phyloP scores from a whole-genome alignment of 139 green algal genomes.

The Astrephomene gubernaculifera region DNA sequence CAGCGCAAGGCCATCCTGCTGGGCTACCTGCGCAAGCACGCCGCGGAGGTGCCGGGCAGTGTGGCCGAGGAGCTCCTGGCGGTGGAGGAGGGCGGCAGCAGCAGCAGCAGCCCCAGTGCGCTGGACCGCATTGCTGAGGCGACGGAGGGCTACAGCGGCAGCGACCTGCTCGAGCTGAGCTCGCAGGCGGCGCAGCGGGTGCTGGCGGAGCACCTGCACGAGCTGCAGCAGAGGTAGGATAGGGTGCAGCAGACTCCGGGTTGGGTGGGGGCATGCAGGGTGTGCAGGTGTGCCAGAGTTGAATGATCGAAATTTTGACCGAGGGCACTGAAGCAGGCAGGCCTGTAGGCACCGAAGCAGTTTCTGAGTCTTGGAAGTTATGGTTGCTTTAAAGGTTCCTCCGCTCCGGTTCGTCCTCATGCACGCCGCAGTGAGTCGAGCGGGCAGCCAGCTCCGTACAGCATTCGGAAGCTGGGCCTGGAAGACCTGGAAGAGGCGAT shows the following conservation, averaged over 20 bases:
- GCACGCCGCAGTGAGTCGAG: not conserved
- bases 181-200: slow-evolving; percentile 60
- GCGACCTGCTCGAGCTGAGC: slow-evolving; percentile 68
- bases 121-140: slow-evolving; percentile 62
- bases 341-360: not conserved
- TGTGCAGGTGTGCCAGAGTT: no score
- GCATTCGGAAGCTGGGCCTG: not conserved
- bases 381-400: not conserved
- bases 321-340: no score
- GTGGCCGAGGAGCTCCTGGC: slow-evolving; percentile 39
- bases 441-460: not conserved
- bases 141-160: slow-evolving; percentile 84
- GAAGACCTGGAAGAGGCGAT: slow-evolving; percentile 57
- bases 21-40: slow-evolving; percentile 57
- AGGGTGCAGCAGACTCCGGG: no score
- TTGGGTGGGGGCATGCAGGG: no score
- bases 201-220: slow-evolving; percentile 50
- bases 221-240: slow-evolving; percentile 13
- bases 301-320: not conserved
- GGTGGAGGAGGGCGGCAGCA: not conserved
- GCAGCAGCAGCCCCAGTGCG: not conserved
- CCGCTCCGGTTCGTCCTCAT: not conserved
- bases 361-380: not conserved
- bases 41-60: slow-evolving; percentile 22
- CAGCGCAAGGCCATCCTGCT: slow-evolving; percentile 79